A percentile compares a stretch with the other conserved stretches of the same genome.
Conservation (phyloP, 371 early-diverging fungal genomes). For the Basidiobolus meristosporus region DNA sequence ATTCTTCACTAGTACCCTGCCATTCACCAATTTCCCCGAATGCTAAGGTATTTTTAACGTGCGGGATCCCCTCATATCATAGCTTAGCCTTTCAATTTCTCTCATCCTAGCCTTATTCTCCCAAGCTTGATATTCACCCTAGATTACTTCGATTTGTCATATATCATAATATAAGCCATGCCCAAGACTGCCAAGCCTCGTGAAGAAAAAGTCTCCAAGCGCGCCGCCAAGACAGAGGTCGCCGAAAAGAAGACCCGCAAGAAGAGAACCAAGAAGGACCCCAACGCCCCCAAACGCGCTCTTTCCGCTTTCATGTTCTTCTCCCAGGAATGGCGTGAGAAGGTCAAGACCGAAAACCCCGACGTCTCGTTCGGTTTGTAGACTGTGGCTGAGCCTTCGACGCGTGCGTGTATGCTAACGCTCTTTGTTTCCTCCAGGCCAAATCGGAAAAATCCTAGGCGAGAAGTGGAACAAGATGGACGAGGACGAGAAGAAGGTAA, state of each 20-base stretch:
- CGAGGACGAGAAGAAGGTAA: conserved; percentile 34
- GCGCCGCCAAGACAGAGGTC: conserved; percentile 15
- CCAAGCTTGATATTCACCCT: no score
- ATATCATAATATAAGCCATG: no score
- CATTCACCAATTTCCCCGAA: no score
- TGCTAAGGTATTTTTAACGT: no score
- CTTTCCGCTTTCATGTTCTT: conserved; percentile 70
- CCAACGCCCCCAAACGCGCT: conserved; percentile 62
- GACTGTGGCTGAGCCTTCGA: conserved; percentile 2
- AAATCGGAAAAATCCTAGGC: conserved; percentile 62
- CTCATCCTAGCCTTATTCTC: no score
- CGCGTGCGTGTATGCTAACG: background rate
- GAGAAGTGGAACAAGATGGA: conserved; percentile 49
- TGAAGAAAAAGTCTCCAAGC: no score
- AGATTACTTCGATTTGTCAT: no score
- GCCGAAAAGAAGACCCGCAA: conserved; percentile 6
- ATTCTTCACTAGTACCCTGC: no score
- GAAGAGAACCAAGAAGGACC: conserved; percentile 29
- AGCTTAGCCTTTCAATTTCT: no score
- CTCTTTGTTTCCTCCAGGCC: conserved; percentile 12
- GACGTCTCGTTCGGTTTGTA: conserved; percentile 61
- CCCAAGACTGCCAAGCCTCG: no score
- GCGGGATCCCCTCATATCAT: no score
- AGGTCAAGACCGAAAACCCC: conserved; percentile 56
- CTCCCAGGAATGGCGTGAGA: conserved; percentile 44